These are phyloP conservation scores for Trypanosoma theileri DNA, from an alignment of 208 protist genomes.

Conservation along the genomic window DNA sequence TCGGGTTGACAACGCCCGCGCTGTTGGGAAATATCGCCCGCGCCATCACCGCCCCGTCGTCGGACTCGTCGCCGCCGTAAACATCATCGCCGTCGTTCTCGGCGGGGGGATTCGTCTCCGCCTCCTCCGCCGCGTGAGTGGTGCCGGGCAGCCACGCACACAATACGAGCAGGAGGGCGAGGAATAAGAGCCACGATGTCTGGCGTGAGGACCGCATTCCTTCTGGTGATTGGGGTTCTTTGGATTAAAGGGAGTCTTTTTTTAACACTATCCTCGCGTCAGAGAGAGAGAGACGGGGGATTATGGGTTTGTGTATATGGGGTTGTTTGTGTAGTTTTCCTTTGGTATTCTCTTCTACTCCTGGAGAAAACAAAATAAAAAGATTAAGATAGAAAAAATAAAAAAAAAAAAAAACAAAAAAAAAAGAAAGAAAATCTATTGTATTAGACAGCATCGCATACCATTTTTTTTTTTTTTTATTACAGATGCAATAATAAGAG, in stretches of 20 bases:
- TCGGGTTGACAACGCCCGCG: conserved; percentile 34
- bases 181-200: conserved; percentile 1
- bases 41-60: conserved; percentile 6
- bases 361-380: too few species aligned
- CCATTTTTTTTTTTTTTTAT: too few species aligned
- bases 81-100: conserved; percentile 1
- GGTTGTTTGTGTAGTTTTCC: not conserved
- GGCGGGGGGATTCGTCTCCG: not conserved
- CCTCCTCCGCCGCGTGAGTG: not conserved
- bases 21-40: conserved; percentile 65
- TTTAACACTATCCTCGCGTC: not conserved
- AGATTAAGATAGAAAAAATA: too few species aligned
- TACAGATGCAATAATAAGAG: too few species aligned
- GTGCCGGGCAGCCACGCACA: not conserved
- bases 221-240: not conserved
- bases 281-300: too few species aligned
- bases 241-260: not conserved
- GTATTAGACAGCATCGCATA: too few species aligned
- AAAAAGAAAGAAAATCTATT: too few species aligned
- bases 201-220: conserved; percentile 1
- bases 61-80: conserved; percentile 31
- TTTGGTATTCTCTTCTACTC: too few species aligned
- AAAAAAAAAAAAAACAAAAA: too few species aligned
- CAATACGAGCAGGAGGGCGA: conserved; percentile 14
- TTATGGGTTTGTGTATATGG: conserved; percentile 6